Evolutionary conservation across 768 basidiomycete species (phyloP).

Genomic region (Tremella fuciformis): DNA sequence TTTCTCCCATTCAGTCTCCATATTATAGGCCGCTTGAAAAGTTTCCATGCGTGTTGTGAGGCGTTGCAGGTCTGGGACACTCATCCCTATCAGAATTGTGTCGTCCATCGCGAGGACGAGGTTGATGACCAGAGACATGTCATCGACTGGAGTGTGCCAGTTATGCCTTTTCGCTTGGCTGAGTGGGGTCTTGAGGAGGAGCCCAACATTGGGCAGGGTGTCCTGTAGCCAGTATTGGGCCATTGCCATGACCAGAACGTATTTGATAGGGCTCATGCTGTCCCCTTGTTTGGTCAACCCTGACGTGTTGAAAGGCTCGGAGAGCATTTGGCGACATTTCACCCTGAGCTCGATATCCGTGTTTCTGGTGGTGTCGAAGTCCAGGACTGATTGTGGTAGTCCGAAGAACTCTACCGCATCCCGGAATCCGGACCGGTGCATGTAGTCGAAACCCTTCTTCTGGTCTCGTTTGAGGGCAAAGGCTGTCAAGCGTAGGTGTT

Average conservation of each 20-base stretch:
- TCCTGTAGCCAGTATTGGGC: not conserved
- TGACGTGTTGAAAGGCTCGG: not conserved
- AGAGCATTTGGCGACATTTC: not conserved
- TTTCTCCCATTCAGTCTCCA: conserved; percentile 11
- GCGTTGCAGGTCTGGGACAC: not conserved
- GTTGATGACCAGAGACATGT: not conserved
- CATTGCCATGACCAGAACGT: conserved; percentile 9
- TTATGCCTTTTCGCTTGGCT: not conserved
- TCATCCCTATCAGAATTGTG: conserved; percentile 6
- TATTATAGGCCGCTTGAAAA: conserved; percentile 9
- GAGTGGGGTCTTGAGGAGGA: not conserved
- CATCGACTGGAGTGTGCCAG: not conserved
- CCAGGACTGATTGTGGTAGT: not conserved
- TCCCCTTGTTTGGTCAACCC: conserved; percentile 15
- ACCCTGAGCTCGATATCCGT: not conserved
- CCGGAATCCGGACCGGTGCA: not conserved
- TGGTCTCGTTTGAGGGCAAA: conserved; percentile 12
- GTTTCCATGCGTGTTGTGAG: not conserved
- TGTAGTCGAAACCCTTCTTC: conserved; percentile 12
- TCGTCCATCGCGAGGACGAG: conserved; percentile 12
- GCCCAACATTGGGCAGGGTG: not conserved
- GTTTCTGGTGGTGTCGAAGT: conserved; percentile 5
- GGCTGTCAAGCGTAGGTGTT: not conserved
- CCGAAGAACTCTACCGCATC: conserved; percentile 10
- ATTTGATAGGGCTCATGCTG: conserved; percentile 9